phyloP scores from a whole-genome alignment of 2,329 filamentous ascomycete species.

The Colletotrichum graminicola region DNA sequence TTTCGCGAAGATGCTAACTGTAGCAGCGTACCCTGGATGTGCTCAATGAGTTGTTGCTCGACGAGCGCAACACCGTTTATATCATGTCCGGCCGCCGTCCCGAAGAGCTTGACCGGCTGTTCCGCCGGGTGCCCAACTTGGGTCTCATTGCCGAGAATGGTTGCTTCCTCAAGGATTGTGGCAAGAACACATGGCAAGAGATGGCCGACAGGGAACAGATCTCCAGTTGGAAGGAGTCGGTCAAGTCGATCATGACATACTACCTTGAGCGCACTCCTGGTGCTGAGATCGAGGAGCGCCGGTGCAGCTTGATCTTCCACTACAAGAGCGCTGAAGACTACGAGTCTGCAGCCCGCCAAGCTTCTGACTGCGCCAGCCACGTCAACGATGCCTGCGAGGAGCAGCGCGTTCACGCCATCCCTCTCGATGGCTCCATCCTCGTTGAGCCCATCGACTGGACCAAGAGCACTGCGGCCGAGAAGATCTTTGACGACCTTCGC shows the following conservation, averaged over 20 bases:
- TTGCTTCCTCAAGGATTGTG: constrained; percentile 84
- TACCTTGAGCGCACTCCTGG: constrained; percentile 92
- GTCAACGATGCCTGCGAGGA: constrained; percentile 93
- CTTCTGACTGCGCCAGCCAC: constrained; percentile 90
- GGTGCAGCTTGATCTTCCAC: constrained; percentile 91
- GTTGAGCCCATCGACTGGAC: constrained; percentile 90
- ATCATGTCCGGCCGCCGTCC: constrained; percentile 92
- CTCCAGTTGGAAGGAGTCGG: constrained; percentile 83
- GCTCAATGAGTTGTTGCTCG: constrained; percentile 83
- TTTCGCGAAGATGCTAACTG: constrained; percentile 28
- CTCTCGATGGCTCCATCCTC: constrained; percentile 82
- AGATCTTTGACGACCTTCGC: constrained; percentile 74
- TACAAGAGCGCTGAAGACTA: constrained; percentile 86
- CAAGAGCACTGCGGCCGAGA: constrained; percentile 84
- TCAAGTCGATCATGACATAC: constrained; percentile 86
- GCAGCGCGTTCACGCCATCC: constrained; percentile 86
- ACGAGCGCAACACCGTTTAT: constrained; percentile 87
- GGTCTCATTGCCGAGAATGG: constrained; percentile 96
- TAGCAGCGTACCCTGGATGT: constrained; percentile 81
- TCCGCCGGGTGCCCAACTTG: constrained; percentile 84
- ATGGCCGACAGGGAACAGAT: constrained; percentile 81
- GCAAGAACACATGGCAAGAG: constrained; percentile 78
- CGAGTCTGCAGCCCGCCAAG: constrained; percentile 80
- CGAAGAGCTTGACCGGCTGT: constrained; percentile 88
- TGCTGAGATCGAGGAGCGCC: constrained; percentile 89